These are phyloP conservation scores for Pythium monospermum DNA, from an alignment of 352 stramenopile species.

Conservation along the genomic window DNA sequence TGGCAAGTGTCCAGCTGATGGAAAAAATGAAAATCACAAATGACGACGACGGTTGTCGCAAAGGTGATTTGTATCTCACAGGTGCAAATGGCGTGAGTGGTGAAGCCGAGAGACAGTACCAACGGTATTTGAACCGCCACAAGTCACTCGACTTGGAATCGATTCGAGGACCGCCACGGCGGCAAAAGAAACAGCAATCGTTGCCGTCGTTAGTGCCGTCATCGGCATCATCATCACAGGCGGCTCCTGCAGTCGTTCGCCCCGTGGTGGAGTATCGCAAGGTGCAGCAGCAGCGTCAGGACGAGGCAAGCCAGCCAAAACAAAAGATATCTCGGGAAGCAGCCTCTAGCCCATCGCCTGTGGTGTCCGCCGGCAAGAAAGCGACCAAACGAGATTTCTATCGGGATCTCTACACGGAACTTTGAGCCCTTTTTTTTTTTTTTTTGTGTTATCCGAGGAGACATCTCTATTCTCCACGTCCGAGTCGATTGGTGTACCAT, in stretches of 20 bases:
- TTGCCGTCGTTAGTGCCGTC: too few relatives aligned
- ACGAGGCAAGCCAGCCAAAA: too few relatives aligned
- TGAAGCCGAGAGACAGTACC: conserved; percentile 12
- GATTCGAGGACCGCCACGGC: background rate
- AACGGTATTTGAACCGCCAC: conserved; percentile 7
- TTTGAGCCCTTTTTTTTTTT: background rate
- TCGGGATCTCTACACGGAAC: conserved; percentile 13
- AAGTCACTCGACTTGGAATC: background rate
- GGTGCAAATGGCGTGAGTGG: background rate
- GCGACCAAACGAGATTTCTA: conserved; percentile 14
- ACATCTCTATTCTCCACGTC: background rate
- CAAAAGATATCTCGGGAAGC: too few relatives aligned
- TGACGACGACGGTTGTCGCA: background rate
- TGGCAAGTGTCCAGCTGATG: too few relatives aligned
- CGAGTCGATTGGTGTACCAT: too few relatives aligned
- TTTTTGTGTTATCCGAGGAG: background rate
- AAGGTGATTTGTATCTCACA: conserved; percentile 12
- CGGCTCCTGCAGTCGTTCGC: background rate
- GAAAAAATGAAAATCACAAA: background rate
- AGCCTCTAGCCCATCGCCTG: too few relatives aligned
- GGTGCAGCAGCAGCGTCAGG: background rate
- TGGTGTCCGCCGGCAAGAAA: background rate
- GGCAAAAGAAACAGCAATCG: background rate
- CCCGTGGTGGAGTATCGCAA: too few relatives aligned
- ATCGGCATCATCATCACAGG: background rate